These are phyloP conservation scores for Podospora pseudocomata DNA, from an alignment of 495 filamentous ascomycete species.

Conservation along the genomic window DNA sequence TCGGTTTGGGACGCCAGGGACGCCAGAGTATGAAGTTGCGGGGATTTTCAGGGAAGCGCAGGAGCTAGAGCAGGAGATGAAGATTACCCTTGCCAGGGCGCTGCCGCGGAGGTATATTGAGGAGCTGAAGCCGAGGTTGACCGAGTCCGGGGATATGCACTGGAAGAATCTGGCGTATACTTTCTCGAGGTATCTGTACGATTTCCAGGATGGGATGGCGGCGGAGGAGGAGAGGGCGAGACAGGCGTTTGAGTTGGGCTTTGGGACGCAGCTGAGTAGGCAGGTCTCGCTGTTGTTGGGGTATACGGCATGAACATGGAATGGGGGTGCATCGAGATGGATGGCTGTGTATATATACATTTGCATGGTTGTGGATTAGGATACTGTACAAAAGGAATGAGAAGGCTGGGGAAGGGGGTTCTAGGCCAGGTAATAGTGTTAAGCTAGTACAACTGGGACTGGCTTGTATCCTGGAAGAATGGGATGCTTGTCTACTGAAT, in stretches of 20 bases:
- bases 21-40: neutral
- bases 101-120: neutral
- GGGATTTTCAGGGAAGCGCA: neutral
- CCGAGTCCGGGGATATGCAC: neutral
- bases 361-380: neutral
- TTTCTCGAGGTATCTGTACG: neutral
- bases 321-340: neutral
- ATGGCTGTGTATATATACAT: neutral
- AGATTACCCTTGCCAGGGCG: neutral
- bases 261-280: neutral
- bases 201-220: neutral
- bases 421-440: too few relatives aligned
- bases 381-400: too few relatives aligned
- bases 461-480: too few relatives aligned
- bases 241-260: neutral
- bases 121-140: neutral
- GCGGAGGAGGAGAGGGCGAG: neutral
- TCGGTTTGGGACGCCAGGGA: neutral
- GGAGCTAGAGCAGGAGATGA: constrained; percentile 1
- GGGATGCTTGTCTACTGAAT: too few relatives aligned
- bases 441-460: too few relatives aligned
- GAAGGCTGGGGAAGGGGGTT: too few relatives aligned
- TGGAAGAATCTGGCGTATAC: neutral
- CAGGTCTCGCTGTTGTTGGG: neutral
- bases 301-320: neutral